Conservation (phyloP, 2,329 filamentous ascomycete species). For the Nothophoma quercina region DNA sequence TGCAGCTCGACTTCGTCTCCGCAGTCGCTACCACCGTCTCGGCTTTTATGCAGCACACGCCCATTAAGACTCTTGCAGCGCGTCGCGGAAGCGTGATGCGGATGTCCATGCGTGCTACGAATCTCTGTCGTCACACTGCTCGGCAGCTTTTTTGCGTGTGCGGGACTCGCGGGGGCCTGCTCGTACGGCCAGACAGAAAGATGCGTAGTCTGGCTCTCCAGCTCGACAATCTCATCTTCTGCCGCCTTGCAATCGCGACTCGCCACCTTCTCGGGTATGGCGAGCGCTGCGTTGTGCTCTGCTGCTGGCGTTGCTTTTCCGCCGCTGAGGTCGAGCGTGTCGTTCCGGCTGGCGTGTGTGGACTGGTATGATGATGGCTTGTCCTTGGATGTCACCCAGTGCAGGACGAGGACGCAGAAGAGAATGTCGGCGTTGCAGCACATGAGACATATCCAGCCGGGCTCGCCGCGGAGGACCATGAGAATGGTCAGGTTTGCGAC, state of each 20-base stretch:
- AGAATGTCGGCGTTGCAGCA: slow-evolving; percentile 71
- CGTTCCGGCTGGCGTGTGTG: not conserved
- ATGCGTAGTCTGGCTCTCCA: not conserved
- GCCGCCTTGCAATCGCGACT: not conserved
- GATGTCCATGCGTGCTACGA: not conserved
- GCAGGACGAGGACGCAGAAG: slow-evolving; percentile 67
- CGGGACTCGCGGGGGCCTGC: not conserved
- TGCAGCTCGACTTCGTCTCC: slow-evolving; percentile 28
- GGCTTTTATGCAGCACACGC: not conserved
- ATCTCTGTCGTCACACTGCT: slow-evolving; percentile 18
- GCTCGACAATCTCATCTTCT: not conserved
- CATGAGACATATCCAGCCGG: slow-evolving; percentile 71
- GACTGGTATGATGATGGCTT: not conserved
- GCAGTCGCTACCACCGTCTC: not conserved
- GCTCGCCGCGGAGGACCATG: slow-evolving; percentile 66
- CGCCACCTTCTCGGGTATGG: not conserved
- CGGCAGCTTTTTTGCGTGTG: not conserved
- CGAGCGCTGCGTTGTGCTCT: not conserved
- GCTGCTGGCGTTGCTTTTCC: not conserved
- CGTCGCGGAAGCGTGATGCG: not conserved
- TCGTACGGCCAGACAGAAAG: not conserved
- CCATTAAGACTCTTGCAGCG: not conserved
- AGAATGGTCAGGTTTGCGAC: slow-evolving; percentile 67
- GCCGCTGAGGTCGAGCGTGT: not conserved
- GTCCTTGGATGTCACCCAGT: slow-evolving; percentile 61